Evolutionary conservation across 768 basidiomycete genomes (phyloP), one percentile per base, ranked within the genome.

Genomic region (Russula sp.): DNA sequence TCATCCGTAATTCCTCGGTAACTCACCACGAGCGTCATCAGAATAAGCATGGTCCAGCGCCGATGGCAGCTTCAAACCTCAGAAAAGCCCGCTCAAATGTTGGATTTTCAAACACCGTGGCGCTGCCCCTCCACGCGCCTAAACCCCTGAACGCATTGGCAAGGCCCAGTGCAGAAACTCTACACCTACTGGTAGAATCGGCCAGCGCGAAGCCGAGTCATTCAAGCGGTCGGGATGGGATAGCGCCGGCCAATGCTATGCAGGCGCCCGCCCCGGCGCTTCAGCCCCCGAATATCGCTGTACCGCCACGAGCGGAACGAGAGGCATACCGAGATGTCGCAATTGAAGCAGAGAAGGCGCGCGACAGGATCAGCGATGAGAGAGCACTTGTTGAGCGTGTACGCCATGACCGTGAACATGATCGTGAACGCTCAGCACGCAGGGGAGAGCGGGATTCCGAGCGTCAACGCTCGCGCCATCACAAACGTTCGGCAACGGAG

Each of bases 61-160:
- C 51, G 14, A 47, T 11, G 29, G 43, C 25, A 5, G 48, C 18
- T 2, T 46, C 51, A 14, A 47, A 41, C n/a, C 57, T 63, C 22
- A 63, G 52, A 45, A 63, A 63, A 36, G 51, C 52, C 10, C 58
- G 45, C n/a, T 63, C 62, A 25, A 63, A 52, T 47, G 34, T 43
- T 16, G 25, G 45, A 16, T 52, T 63, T 34, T 58, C 56, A 14
- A 58, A 20, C 41, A 35, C 39, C 3, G 38, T 45, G 3, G 10
- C 34, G 10, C 54, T 18, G 7, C 57, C 58, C 34, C 22, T 63
- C 22, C 35, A 59, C 16, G 52, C 52, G 29, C 62, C 62, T 29
- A 63, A 29, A 43, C 62, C 62, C 5, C 1, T 43, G n/a, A 63
- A 58, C 5, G 22, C 8, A 6, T 38, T 11, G 18, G 46, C 34